Evolutionary conservation across 306 rosid species (phyloP), one percentile per base, ranked within the genome.

Genomic region (Dalbergia oliveri): DNA sequence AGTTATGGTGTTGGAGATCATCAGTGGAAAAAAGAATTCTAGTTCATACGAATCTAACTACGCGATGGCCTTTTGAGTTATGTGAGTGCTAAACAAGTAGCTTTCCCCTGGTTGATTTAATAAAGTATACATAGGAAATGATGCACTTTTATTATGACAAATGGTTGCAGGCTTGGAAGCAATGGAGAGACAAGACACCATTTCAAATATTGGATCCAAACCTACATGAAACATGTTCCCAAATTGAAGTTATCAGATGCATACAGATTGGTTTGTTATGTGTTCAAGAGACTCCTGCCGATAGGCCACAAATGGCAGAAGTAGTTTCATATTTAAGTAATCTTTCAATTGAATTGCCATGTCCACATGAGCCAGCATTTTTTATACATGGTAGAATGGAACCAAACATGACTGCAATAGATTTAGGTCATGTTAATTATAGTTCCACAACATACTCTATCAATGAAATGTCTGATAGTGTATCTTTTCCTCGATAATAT

Each of bases 211-310:
- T 54, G 26, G 60, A 54, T 5, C 23, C 60, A 16, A 16, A 54
- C 6, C 0, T 54, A 3, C 23, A 16, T n/a, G 60, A 16, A 54
- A n/a, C 26, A 8, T 54, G 60, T 54, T 54, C 60, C n/a, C 60
- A 16, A 54, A 54, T 16, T 3, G 60, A 54, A 54, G 60, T 54
- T 3, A 54, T 54, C n/a, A n/a, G 26, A 58, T 88, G 90, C 44
- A 71, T 90, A n/a, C 89, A 88, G n/a, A 82, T 92, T 34, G 94
- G 90, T 66, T 82, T 92, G 74, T 76, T 91, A 37, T 91, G 97
- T 23, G 94, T 91, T 8, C 92, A 91, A 71, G 90, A 54, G n/a
- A 54, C 16, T 16, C 60, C 60, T n/a, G 4, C 16, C 3, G 26
- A 54, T 54, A 16, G 60, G 9, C 60, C 60, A 41, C 72, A 88